phyloP scores from a whole-genome alignment of 2,329 filamentous ascomycete species.

The Hypoxylon rubiginosum region DNA sequence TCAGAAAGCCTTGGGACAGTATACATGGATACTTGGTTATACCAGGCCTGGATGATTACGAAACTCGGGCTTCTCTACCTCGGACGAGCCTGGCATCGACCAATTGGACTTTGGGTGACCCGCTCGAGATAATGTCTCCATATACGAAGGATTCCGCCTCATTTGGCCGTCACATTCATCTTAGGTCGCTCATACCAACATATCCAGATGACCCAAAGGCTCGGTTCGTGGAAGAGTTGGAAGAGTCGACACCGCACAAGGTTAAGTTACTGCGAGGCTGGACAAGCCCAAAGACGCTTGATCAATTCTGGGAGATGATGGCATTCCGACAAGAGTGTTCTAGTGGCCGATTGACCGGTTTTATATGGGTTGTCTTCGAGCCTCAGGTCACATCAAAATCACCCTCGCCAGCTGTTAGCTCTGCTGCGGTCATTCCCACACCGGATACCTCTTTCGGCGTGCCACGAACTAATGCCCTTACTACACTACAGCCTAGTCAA shows the following conservation, averaged over 20 bases:
- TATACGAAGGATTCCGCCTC: constrained; percentile 64
- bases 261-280: constrained; percentile 76
- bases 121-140: constrained; percentile 75
- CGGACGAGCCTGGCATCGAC: constrained; percentile 62
- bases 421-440: constrained; percentile 40
- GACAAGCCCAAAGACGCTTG: constrained; percentile 85
- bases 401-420: constrained; percentile 16
- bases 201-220: constrained; percentile 97
- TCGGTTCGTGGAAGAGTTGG: constrained; percentile 87
- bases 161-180: constrained; percentile 71
- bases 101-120: constrained; percentile 78
- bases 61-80: constrained; percentile 85
- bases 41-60: constrained; percentile 85
- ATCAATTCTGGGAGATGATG: constrained; percentile 99
- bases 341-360: constrained; percentile 90
- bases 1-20: constrained; percentile 56
- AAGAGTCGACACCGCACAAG: constrained; percentile 73
- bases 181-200: constrained; percentile 86
- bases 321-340: constrained; percentile 96
- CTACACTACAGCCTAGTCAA: constrained; percentile 16
- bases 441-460: constrained; percentile 50
- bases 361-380: constrained; percentile 92
- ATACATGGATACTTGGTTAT: constrained; percentile 87
- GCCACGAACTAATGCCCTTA: constrained; percentile 44
- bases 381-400: constrained; percentile 51